phyloP scores from a whole-genome alignment of 192 early-diverging fungal species.

The Blastocladiella britannica region DNA sequence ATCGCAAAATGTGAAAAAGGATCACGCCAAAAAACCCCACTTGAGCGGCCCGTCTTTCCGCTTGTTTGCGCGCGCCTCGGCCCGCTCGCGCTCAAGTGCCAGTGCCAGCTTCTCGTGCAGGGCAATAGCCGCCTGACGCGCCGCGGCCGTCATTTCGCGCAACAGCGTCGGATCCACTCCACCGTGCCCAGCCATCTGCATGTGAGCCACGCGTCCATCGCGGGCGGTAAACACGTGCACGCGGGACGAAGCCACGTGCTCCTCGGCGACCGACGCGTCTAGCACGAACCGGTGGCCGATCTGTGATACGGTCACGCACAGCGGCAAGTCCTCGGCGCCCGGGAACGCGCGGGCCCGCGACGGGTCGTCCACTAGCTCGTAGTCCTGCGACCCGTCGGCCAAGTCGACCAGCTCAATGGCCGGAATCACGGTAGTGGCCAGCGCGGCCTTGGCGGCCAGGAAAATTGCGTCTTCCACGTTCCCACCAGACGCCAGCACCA shows the following conservation, averaged over 20 bases:
- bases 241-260: conserved; percentile 59
- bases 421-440: conserved; percentile 72
- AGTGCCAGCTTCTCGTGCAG: too few species aligned
- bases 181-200: conserved; percentile 63
- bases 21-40: too few species aligned
- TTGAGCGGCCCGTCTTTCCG: too few species aligned
- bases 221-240: conserved; percentile 65
- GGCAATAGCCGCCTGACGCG: too few species aligned
- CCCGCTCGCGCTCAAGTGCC: too few species aligned
- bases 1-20: too few species aligned
- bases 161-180: conserved; percentile 55
- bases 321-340: conserved; percentile 61
- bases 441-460: conserved; percentile 65
- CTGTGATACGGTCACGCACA: conserved; percentile 66
- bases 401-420: conserved; percentile 60
- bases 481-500: conserved; percentile 78
- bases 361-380: conserved; percentile 76
- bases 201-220: conserved; percentile 54
- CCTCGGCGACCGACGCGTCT: conserved; percentile 77
- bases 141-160: conserved; percentile 52
- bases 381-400: conserved; percentile 61
- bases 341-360: conserved; percentile 59
- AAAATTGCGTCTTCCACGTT: conserved; percentile 69
- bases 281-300: conserved; percentile 65
- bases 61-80: too few species aligned